A percentile compares a stretch with the other conserved stretches of the same genome.
phyloP scores from a whole-genome alignment of 2,329 filamentous ascomycete genomes.

The Tolypocladium ophioglossoides region DNA sequence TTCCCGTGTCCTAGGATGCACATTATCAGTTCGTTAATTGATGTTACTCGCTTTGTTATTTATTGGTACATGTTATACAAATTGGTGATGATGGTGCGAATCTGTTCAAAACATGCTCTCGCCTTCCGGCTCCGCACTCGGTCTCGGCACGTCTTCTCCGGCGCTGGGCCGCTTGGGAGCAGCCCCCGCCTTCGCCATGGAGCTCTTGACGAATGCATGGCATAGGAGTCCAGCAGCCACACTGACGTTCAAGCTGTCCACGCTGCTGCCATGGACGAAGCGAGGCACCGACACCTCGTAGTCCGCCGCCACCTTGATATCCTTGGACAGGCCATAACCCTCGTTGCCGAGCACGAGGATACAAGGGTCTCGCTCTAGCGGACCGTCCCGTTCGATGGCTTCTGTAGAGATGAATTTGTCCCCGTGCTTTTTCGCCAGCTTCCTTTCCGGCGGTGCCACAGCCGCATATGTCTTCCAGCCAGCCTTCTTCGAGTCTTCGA shows the following conservation, averaged over 20 bases:
- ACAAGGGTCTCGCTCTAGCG: conserved; percentile 51
- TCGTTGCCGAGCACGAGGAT: conserved; percentile 79
- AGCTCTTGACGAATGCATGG: conserved; percentile 49
- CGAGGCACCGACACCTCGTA: conserved; percentile 54
- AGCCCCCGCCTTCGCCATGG: conserved; percentile 5
- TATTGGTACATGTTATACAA: not conserved
- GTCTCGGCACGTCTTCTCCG: not conserved
- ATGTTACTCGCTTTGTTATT: not conserved
- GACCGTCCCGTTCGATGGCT: conserved; percentile 37
- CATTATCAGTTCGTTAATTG: not conserved
- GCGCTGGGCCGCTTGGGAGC: not conserved
- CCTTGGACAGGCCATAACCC: conserved; percentile 58
- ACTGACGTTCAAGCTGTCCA: conserved; percentile 91
- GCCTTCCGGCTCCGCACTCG: not conserved
- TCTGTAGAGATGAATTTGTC: conserved; percentile 38
- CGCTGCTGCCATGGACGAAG: conserved; percentile 39
- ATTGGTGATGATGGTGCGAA: not conserved
- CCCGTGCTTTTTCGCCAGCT: conserved; percentile 20
- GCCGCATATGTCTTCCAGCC: conserved; percentile 84
- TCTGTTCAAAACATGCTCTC: not conserved
- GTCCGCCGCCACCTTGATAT: conserved; percentile 56
- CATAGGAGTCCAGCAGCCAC: conserved; percentile 74
- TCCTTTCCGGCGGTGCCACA: conserved; percentile 35
- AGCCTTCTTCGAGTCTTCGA: conserved; percentile 52
- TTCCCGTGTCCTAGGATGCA: not conserved